Conservation (phyloP, 768 basidiomycete species). For the Suillus occidentalis region DNA sequence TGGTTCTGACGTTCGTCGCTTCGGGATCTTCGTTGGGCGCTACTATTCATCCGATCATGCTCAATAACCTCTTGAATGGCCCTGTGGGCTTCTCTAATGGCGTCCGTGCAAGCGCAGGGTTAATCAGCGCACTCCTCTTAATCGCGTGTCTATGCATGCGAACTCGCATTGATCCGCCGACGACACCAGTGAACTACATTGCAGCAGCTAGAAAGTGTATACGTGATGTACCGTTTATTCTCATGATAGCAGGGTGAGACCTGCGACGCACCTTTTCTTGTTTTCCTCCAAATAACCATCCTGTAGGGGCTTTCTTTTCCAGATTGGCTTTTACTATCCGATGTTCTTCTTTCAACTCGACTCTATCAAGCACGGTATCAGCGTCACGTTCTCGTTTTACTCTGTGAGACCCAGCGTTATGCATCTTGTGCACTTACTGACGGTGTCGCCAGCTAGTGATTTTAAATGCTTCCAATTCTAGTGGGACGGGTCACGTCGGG, state of each 20-base stretch:
- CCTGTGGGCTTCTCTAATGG: slow-evolving; percentile 43
- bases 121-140: slow-evolving; percentile 39
- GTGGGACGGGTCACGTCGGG: slow-evolving; percentile 52
- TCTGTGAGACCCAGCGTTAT: slow-evolving; percentile 35
- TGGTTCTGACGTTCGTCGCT: slow-evolving; percentile 45
- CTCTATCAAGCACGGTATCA: slow-evolving; percentile 46
- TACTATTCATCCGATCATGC: slow-evolving; percentile 29
- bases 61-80: slow-evolving; percentile 26
- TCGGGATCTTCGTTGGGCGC: slow-evolving; percentile 37
- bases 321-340: slow-evolving; percentile 46
- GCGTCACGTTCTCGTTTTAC: slow-evolving; percentile 53
- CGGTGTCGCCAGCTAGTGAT: slow-evolving; percentile 44
- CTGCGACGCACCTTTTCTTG: background rate
- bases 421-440: background rate
- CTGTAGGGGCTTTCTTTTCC: slow-evolving; percentile 24
- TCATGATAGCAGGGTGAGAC: slow-evolving; percentile 23
- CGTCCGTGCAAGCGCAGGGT: slow-evolving; percentile 48
- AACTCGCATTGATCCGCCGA: slow-evolving; percentile 39
- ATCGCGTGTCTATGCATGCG: slow-evolving; percentile 33
- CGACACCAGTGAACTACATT: slow-evolving; percentile 16
- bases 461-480: slow-evolving; percentile 49
- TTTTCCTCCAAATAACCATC: background rate
- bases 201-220: slow-evolving; percentile 15
- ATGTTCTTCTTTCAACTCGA: slow-evolving; percentile 59
- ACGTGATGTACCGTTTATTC: slow-evolving; percentile 18